A percentile compares a stretch with the other conserved stretches of the same genome.
These are phyloP conservation scores for Millerozyma miso DNA, from an alignment of 805 yeast genomes.

Conservation along the genomic window DNA sequence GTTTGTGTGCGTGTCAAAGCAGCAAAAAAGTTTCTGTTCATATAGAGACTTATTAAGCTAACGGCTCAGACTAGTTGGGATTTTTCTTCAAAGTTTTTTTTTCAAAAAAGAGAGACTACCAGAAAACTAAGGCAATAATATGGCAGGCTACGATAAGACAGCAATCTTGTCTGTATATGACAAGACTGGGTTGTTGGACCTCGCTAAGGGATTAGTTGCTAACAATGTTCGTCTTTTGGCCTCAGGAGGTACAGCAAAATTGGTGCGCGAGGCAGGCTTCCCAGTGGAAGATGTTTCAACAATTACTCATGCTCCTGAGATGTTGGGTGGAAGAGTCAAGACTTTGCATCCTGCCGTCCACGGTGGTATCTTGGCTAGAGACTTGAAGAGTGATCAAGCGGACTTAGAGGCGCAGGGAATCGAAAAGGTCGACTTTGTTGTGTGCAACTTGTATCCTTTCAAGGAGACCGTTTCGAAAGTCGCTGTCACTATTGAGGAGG, in stretches of 20 bases:
- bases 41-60: too few species aligned
- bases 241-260: conserved; percentile 94
- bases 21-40: too few species aligned
- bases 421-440: conserved; percentile 94
- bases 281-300: conserved; percentile 94
- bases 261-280: conserved; percentile 96
- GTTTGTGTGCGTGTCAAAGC: not conserved
- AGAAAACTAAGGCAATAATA: too few species aligned
- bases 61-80: not conserved
- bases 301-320: conserved; percentile 97
- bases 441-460: conserved; percentile 97
- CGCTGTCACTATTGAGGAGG: conserved; percentile 93
- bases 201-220: conserved; percentile 90
- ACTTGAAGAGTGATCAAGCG: conserved; percentile 83
- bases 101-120: too few species aligned
- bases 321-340: conserved; percentile 98
- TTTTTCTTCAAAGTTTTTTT: too few species aligned
- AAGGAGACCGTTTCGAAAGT: conserved; percentile 94
- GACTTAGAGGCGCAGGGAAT: conserved; percentile 87
- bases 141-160: conserved; percentile 56
- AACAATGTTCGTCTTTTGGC: conserved; percentile 91
- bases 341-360: conserved; percentile 98
- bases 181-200: conserved; percentile 92
- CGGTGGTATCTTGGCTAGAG: conserved; percentile 94
- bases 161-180: conserved; percentile 97